Base-by-base conservation (phyloP, 768 basidiomycete species). In the Sistotremastrum suecicum region DNA sequence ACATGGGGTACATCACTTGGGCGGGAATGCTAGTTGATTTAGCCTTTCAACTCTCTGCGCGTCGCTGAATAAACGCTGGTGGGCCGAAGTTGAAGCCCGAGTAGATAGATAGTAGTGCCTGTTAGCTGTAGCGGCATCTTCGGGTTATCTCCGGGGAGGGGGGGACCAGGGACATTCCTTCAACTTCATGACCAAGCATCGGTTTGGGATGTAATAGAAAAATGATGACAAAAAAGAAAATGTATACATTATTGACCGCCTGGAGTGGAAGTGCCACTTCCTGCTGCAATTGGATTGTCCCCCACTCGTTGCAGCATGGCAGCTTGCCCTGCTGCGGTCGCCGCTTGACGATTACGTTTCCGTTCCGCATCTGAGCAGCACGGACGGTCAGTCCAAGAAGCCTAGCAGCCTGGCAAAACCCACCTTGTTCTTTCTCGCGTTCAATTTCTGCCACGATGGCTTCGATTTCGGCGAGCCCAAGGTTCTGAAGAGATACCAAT, bases 341-440 rank as follows among this genome's bases (percentile, higher is more conserved):
- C 89, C 31, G 91, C 92, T 50, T 94, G 61, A 56, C 94, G 67
- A 48, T 83, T 81, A 45, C 90, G 77, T 66, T 97, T 98, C 63
- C 86, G 74, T 63, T 98, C 95, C 40, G 91, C 91, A 74, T 98
- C 95, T 78, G 73, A 54, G 53, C 33, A 36, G 10, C 41, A 31
- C 38, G 12, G 11, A 20, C n/a, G 41, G 29, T 48, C 8, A 41
- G 38, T 29, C 37, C 33, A 37, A 30, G 11, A 36, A 4, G 20
- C 45, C 34, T 42, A 30, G 10, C 42, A 33, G 12, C 40, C 5
- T 30, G 12, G 28, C 44, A 12, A 39, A 30, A 67, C 78, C 39
- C 47, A 86, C 86, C 86, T 34, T 83, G 83, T 67, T 98, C 95
- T 69, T 98, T 99, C 70, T 99, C 95, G 51, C 80, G 76, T 63